These are phyloP conservation scores for Coelastrella sp. DNA, from an alignment of 139 green algal species.

Conservation along the genomic window DNA sequence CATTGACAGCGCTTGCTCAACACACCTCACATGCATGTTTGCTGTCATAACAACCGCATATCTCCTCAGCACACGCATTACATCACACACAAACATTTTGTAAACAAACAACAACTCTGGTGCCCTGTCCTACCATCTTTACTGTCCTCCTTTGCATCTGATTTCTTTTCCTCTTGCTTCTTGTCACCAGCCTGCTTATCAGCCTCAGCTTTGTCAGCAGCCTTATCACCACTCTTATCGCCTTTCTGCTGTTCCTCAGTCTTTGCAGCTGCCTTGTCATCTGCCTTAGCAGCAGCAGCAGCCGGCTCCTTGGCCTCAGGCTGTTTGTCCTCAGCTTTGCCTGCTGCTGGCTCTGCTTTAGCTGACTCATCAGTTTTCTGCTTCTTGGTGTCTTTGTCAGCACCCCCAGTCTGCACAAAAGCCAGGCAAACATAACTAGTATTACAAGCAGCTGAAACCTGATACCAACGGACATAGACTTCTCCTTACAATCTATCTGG, in stretches of 20 bases:
- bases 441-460: not conserved
- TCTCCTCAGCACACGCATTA: too few species aligned
- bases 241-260: conserved; percentile 8
- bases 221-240: not conserved
- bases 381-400: conserved; percentile 12
- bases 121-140: too few species aligned
- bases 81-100: too few species aligned
- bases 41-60: too few species aligned
- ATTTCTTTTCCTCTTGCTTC: not conserved
- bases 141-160: too few species aligned
- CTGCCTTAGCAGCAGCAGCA: conserved; percentile 5
- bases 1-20: too few species aligned
- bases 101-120: too few species aligned
- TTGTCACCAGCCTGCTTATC: conserved; percentile 24
- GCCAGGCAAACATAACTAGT: not conserved
- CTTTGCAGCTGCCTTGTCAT: not conserved
- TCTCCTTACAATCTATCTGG: too few species aligned
- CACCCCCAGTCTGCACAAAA: not conserved
- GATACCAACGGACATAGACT: not conserved
- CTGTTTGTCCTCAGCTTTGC: too few species aligned
- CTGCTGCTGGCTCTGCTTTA: not conserved
- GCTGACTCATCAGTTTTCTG: conserved; percentile 23
- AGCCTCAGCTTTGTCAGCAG: conserved; percentile 10
- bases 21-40: too few species aligned
- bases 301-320: not conserved